Conservation (phyloP, 169 alveolate genomes). For the Sarcocystis neurona region DNA sequence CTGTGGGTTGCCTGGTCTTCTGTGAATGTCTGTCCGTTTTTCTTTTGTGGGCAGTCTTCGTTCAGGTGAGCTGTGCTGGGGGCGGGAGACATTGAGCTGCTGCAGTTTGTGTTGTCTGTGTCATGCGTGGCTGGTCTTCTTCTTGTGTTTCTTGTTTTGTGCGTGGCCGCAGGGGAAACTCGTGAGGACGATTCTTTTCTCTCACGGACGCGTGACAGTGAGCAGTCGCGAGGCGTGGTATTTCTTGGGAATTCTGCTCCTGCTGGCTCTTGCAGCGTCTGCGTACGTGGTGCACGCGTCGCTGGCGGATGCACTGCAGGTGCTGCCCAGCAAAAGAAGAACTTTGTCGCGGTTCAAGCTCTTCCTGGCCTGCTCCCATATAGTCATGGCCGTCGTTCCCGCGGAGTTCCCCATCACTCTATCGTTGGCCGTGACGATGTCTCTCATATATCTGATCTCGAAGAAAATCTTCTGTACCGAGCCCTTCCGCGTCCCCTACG, state of each 20-base stretch:
- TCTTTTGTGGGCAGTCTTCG: too few species aligned
- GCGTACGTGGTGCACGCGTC: constrained; percentile 86
- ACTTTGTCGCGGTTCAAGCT: constrained; percentile 79
- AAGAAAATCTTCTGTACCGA: constrained; percentile 96
- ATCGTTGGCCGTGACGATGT: constrained; percentile 95
- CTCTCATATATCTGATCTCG: constrained; percentile 89
- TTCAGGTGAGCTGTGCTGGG: too few species aligned
- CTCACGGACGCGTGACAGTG: constrained; percentile 67
- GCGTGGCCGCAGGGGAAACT: constrained; percentile 92
- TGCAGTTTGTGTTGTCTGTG: neutral
- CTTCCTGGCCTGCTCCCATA: constrained; percentile 92
- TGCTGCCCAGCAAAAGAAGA: neutral
- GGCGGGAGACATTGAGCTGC: too few species aligned
- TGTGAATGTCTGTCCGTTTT: too few species aligned
- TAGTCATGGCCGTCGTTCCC: constrained; percentile 98
- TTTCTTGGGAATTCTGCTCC: constrained; percentile 88
- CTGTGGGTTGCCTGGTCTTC: too few species aligned
- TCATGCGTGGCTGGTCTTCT: neutral
- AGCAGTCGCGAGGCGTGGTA: constrained; percentile 91
- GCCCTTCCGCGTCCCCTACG: constrained; percentile 82
- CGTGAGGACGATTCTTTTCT: constrained; percentile 93
- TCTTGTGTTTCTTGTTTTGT: neutral
- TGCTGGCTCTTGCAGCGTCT: constrained; percentile 92
- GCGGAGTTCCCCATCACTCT: constrained; percentile 99
- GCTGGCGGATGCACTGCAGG: constrained; percentile 14